Evolutionary conservation across 345 rosid genomes (phyloP), one percentile per base, ranked within the genome.

Genomic region (Lepidium sativum): DNA sequence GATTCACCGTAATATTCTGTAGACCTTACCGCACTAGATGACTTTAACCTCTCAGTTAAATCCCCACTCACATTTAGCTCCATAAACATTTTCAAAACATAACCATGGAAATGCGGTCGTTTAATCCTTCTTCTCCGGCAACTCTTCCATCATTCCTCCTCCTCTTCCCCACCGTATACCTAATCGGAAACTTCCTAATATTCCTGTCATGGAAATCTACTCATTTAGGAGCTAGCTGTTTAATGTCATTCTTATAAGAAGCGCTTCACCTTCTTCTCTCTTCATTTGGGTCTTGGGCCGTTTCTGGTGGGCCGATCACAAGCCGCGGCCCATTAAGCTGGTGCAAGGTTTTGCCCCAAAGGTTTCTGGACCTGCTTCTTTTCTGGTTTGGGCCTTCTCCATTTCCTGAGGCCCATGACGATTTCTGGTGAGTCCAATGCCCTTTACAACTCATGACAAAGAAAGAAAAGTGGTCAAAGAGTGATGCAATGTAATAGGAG

Each of bases 171-270:
- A 33, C 21, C 55, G 40, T 77, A 1, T 84, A 89, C 39, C 64
- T 85, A 16, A 29, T 80, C 31, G 85, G 81, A 8, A 84, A 80
- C 75, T 75, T 79, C 14, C 21, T 74, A 1, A 15, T 89, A 17
- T 82, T 89, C 78, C 83, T 82, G 1, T 74, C 78, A 32, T 89
- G 97, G 98, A 80, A 67, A 59, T 78, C 75, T 5, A 65, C 74
- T 0, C 78, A 76, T 42, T 76, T 79, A 63, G 98, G 95, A 58
- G 71, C 97, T 18, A 87, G 97, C 77, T 84, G 84, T 70, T 74
- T 92, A 68, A 82, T 80, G 73, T 92, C 96, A 11, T 70, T 87
- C n/a, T n/a, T n/a, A n/a, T n/a, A n/a, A n/a, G n/a, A n/a, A n/a
- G n/a, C n/a, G n/a, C n/a, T n/a, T n/a, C n/a, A n/a, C n/a, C n/a